Conservation (phyloP, 2,329 filamentous ascomycete genomes). For the Tympanopsis confertula region DNA sequence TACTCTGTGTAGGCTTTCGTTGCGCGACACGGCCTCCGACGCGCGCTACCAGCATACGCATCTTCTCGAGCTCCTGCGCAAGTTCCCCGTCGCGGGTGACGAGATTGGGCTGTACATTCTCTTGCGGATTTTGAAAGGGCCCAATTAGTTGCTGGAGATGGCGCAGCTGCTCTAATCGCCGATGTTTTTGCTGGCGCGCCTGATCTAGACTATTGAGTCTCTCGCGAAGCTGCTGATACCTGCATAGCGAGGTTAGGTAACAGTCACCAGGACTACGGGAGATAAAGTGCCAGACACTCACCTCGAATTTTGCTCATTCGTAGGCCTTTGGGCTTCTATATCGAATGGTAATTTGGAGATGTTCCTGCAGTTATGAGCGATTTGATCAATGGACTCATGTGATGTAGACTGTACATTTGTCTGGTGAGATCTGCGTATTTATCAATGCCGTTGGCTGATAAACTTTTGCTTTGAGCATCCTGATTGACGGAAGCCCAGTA, state of each 20-base stretch:
- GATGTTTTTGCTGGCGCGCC: constrained; percentile 28
- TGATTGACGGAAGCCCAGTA: constrained; percentile 37
- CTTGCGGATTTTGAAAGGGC: constrained; percentile 33
- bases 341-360: constrained; percentile 22
- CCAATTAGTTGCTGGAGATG: constrained; percentile 30
- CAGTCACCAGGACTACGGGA: constrained; percentile 10
- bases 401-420: not conserved
- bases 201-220: constrained; percentile 30
- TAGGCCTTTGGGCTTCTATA: constrained; percentile 14
- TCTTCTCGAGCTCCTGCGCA: constrained; percentile 32
- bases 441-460: not conserved
- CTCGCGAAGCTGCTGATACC: constrained; percentile 25
- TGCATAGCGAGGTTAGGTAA: constrained; percentile 6
- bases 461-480: constrained; percentile 8
- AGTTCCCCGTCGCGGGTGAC: constrained; percentile 37
- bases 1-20: constrained; percentile 8
- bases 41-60: constrained; percentile 29
- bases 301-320: no score
- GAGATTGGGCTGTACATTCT: constrained; percentile 40
- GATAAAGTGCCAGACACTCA: no score
- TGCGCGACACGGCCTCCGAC: constrained; percentile 23
- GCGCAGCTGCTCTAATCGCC: constrained; percentile 30
- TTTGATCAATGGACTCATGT: not conserved
- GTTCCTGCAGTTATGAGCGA: constrained; percentile 20
- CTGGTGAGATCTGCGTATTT: not conserved